Evolutionary conservation across 1,284 basidiomycete genomes (phyloP).

Genomic region (Ustilago xerochloae): DNA sequence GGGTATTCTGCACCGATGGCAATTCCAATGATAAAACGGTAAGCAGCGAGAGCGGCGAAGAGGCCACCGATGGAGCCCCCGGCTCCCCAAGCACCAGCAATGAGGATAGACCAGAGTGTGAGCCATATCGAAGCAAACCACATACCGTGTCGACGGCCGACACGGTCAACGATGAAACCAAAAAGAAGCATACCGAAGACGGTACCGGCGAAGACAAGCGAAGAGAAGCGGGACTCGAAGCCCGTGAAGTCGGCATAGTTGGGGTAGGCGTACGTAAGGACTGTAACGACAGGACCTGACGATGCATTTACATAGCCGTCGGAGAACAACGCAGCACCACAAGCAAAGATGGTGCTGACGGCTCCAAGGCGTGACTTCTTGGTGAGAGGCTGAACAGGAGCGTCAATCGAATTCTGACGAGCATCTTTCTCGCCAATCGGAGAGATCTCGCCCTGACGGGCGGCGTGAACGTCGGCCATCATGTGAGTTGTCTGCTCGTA

Average conservation of each 20-base stretch:
- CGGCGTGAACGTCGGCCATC: conserved; percentile 27
- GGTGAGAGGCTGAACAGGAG: conserved; percentile 12
- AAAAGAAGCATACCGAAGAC: conserved; percentile 75
- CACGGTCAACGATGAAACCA: conserved; percentile 76
- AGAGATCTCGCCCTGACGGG: conserved; percentile 5
- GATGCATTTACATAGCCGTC: conserved; percentile 64
- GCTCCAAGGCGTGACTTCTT: conserved; percentile 36
- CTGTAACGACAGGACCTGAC: conserved; percentile 51
- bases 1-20: conserved; percentile 87
- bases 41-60: conserved; percentile 81
- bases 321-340: conserved; percentile 62
- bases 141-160: conserved; percentile 90
- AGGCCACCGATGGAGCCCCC: conserved; percentile 78
- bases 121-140: conserved; percentile 69
- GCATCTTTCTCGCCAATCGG: conserved; percentile 18
- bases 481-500: neutral
- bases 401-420: conserved; percentile 5
- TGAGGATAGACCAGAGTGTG: conserved; percentile 71
- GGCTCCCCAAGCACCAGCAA: conserved; percentile 82
- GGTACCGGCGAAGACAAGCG: conserved; percentile 71
- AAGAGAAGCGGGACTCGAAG: conserved; percentile 54
- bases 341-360: conserved; percentile 59
- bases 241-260: conserved; percentile 28
- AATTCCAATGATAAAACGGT: conserved; percentile 71
- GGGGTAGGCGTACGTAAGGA: conserved; percentile 49